These are phyloP conservation scores for Venturia carpophila DNA, from an alignment of 2,329 filamentous ascomycete species.

Conservation along the genomic window DNA sequence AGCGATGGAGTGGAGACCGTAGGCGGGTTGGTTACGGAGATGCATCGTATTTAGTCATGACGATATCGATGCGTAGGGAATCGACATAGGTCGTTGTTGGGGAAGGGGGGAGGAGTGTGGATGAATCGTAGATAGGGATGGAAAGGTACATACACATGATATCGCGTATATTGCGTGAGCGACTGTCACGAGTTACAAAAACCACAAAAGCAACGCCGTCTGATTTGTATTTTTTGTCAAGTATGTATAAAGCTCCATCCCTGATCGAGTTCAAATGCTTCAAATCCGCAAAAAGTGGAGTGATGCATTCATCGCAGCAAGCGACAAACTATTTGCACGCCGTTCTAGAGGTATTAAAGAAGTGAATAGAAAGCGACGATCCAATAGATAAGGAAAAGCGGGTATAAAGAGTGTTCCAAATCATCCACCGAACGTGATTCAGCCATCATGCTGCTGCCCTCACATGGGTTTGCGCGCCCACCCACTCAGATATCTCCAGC, in stretches of 20 bases:
- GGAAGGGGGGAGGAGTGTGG: no score
- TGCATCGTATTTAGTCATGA: no score
- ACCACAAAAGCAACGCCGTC: background rate
- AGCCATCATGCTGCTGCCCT: background rate
- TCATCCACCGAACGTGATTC: background rate
- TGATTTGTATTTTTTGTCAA: background rate
- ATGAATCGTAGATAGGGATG: no score
- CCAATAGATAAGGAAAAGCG: background rate
- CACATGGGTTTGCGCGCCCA: conserved; percentile 31
- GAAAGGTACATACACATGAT: no score
- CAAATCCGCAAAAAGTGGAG: background rate
- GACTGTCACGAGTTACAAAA: no score
- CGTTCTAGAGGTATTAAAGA: background rate
- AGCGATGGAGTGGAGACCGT: no score
- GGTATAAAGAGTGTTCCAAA: conserved; percentile 9
- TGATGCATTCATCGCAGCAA: background rate
- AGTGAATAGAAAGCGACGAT: background rate
- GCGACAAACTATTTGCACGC: conserved; percentile 5
- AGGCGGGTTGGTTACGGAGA: no score
- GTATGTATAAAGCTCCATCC: background rate
- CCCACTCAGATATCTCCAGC: conserved; percentile 53
- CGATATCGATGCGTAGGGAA: no score
- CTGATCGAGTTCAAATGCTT: background rate
- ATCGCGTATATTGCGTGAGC: no score
- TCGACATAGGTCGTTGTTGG: no score